Evolutionary conservation across 805 yeast species (phyloP), one percentile per base, ranked within the genome.

Genomic region (Ogataea glucozyma): DNA sequence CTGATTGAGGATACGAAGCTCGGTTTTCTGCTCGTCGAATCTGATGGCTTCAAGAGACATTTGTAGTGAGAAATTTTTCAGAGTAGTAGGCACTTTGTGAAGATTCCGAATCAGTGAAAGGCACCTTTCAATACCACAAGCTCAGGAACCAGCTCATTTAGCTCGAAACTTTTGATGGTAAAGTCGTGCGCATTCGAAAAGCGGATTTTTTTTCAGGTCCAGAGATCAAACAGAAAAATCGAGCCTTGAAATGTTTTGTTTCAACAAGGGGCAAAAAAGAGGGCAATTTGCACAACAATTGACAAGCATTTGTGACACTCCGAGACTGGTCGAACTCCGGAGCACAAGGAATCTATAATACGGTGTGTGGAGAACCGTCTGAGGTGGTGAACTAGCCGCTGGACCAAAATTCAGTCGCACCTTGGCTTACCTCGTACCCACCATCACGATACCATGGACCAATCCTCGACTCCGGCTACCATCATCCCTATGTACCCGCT

Each of bases 1-100:
- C 64, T 91, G 99, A 62, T 93, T 95, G 47, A 91, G 67, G 22
- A 90, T 80, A 14, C 72, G 65, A 18, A 93, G 74, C 3, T 67
- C 60, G 13, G 69, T 64, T 4, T 60, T 49, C 3, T 65, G 60
- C 40, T 72, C 67, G 54, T 79, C 77, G 52, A 85, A 88, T 52
- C 70, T 75, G 51, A 88, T 87, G 2, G 96, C 90, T 57, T 86
- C 70, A 24, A 81, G 60, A 0, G 79, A 58, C 67, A 61, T 64
- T n/a, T n/a, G n/a, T n/a, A n/a, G n/a, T n/a, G n/a, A n/a, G n/a
- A n/a, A n/a, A n/a, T n/a, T n/a, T n/a, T n/a, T n/a, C n/a, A n/a
- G n/a, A n/a, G n/a, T n/a, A n/a, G n/a, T n/a, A n/a, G n/a, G n/a
- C n/a, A n/a, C n/a, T n/a, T n/a, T n/a, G n/a, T n/a, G n/a, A n/a